Evolutionary conservation across 148 eudicot species (phyloP).

Genomic region (Pharnaceum exiguum): DNA sequence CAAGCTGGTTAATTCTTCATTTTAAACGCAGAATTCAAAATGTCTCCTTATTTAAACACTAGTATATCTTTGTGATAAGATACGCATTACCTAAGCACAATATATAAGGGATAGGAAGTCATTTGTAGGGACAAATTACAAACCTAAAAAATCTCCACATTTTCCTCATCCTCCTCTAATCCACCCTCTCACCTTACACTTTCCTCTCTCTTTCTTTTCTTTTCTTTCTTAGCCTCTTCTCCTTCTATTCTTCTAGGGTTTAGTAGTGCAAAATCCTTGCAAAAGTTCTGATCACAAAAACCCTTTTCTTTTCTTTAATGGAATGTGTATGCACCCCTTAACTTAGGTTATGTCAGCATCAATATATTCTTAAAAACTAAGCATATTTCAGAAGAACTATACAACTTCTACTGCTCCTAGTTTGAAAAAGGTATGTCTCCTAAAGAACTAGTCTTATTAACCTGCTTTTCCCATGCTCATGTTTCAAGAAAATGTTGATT

Average conservation of each 20-base stretch:
- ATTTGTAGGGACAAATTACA: no score
- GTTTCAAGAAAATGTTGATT: constrained; percentile 5
- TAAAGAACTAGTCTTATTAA: not conserved
- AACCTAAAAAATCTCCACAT: no score
- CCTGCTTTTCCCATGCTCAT: not conserved
- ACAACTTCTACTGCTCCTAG: not conserved
- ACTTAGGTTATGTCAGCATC: not conserved
- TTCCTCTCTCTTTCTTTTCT: not conserved
- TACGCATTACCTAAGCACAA: no score
- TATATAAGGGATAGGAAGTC: no score
- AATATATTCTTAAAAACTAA: no score
- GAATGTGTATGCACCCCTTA: not conserved
- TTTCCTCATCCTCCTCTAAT: no score
- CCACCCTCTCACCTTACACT: no score
- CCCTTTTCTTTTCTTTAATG: constrained; percentile 13
- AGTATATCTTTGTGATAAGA: no score
- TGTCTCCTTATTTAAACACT: no score
- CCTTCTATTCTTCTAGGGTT: constrained; percentile 10
- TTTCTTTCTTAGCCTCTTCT: not conserved
- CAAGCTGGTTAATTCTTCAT: no score
- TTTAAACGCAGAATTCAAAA: no score
- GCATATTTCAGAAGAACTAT: not conserved
- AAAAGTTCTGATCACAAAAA: constrained; percentile 12
- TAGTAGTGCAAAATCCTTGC: not conserved
- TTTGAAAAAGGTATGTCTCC: constrained; percentile 4